Evolutionary conservation across 116 monocot genomes (phyloP).

Genomic region (Phalaenopsis hybrid): DNA sequence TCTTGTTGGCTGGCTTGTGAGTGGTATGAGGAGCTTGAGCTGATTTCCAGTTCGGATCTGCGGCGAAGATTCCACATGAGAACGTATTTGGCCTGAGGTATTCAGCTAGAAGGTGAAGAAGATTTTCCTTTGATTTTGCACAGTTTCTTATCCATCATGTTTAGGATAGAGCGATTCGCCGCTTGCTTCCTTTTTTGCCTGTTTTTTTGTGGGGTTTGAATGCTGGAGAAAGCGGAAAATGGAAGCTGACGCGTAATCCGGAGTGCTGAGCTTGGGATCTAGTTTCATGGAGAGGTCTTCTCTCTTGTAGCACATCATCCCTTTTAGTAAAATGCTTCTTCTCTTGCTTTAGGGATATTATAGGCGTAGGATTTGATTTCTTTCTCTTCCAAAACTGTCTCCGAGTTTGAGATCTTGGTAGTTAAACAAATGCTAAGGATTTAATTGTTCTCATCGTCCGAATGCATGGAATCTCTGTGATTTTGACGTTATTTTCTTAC

Average conservation of each 20-base stretch:
- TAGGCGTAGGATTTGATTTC: background rate
- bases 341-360: background rate
- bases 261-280: background rate
- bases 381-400: background rate
- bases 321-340: background rate
- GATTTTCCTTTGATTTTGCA: background rate
- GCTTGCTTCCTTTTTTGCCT: background rate
- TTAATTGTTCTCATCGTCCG: background rate
- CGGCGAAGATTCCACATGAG: background rate
- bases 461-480: background rate
- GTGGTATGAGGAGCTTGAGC: background rate
- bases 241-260: background rate
- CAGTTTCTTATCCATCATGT: background rate
- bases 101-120: slow-evolving; percentile 1
- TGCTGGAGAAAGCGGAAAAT: background rate
- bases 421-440: background rate
- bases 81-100: background rate
- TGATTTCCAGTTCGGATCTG: background rate
- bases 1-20: background rate
- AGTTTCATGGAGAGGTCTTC: background rate
- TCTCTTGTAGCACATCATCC: background rate
- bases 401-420: background rate
- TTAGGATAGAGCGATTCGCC: background rate
- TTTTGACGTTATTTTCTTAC: background rate
- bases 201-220: background rate